These are phyloP conservation scores for Apiospora arundinis DNA, from an alignment of 2,329 filamentous ascomycete genomes.

Conservation along the genomic window DNA sequence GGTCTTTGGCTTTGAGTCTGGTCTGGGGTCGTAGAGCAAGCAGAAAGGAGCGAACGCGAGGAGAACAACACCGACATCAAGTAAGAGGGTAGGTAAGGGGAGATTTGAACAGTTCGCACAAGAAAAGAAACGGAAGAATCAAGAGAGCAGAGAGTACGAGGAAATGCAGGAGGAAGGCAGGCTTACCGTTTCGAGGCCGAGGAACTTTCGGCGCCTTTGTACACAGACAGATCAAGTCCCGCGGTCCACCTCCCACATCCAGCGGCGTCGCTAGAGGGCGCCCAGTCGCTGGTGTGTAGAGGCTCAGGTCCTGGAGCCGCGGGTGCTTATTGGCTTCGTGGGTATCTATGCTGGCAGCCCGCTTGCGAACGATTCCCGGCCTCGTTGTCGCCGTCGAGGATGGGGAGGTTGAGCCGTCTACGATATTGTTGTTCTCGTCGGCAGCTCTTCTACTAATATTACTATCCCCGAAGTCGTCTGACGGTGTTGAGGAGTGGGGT, in stretches of 20 bases:
- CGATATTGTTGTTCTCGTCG: background rate
- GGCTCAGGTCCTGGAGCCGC: constrained; percentile 41
- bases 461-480: background rate
- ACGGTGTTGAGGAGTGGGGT: background rate
- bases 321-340: constrained; percentile 45
- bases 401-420: constrained; percentile 9
- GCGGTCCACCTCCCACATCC: constrained; percentile 24
- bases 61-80: background rate
- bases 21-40: background rate
- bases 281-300: constrained; percentile 40
- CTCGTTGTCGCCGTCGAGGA: constrained; percentile 6
- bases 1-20: background rate
- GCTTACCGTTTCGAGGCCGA: constrained; percentile 64
- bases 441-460: constrained; percentile 22
- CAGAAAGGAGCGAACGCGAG: background rate
- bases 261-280: constrained; percentile 25
- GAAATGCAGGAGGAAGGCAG: constrained; percentile 2
- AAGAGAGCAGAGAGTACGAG: background rate
- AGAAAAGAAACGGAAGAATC: background rate
- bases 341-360: constrained; percentile 52
- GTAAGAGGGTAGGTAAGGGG: background rate
- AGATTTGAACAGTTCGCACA: background rate
- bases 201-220: constrained; percentile 63
- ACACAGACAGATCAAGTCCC: constrained; percentile 61
- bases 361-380: constrained; percentile 43